Conservation (phyloP, 352 stramenopile species). For the Peronospora belbahrii region DNA sequence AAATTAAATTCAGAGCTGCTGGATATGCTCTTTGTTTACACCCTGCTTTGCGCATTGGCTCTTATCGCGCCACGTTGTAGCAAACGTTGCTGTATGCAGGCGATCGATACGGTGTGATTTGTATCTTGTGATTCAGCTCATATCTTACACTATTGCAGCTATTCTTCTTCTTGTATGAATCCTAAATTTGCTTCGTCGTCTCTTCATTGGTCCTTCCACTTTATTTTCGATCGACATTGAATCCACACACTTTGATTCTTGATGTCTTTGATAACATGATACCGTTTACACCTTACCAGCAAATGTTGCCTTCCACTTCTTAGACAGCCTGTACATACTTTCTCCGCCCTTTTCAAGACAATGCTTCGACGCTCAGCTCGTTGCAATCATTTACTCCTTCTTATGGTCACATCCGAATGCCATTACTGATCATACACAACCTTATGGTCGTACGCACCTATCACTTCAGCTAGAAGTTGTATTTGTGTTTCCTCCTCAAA, state of each 20-base stretch:
- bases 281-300: slow-evolving; percentile 92
- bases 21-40: slow-evolving; percentile 64
- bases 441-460: slow-evolving; percentile 88
- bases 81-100: no score
- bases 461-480: slow-evolving; percentile 87
- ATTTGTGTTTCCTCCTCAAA: slow-evolving; percentile 74
- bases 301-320: slow-evolving; percentile 88
- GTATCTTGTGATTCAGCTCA: slow-evolving; percentile 94
- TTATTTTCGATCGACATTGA: no score
- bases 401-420: slow-evolving; percentile 50
- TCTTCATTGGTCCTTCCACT: slow-evolving; percentile 92
- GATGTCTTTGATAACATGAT: slow-evolving; percentile 95
- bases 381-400: slow-evolving; percentile 70
- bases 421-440: slow-evolving; percentile 80
- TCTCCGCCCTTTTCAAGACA: slow-evolving; percentile 93
- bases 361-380: slow-evolving; percentile 86
- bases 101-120: slow-evolving; percentile 16
- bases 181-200: slow-evolving; percentile 95
- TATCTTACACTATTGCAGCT: slow-evolving; percentile 97
- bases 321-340: slow-evolving; percentile 89
- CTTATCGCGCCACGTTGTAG: slow-evolving; percentile 19
- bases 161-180: slow-evolving; percentile 97
- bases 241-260: slow-evolving; percentile 94
- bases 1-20: slow-evolving; percentile 60
- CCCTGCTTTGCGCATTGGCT: slow-evolving; percentile 57